These are phyloP conservation scores for Leccinum truebloodii DNA, from an alignment of 768 basidiomycete species.

Conservation along the genomic window DNA sequence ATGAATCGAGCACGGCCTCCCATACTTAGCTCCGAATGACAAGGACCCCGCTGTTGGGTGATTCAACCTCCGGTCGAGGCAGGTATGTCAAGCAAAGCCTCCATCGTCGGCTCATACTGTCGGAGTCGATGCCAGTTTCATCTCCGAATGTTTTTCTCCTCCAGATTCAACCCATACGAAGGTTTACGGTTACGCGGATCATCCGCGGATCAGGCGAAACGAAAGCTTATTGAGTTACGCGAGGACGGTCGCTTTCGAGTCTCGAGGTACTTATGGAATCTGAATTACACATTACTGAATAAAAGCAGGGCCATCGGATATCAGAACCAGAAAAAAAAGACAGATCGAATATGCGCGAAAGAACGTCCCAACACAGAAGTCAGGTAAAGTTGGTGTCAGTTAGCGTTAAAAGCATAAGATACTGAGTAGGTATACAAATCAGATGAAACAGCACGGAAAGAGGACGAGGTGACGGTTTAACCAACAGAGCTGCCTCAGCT, in stretches of 20 bases:
- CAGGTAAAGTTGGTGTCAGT: constrained; percentile 22
- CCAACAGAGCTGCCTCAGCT: neutral
- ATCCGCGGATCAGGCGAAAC: constrained; percentile 24
- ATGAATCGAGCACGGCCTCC: neutral
- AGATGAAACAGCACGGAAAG: constrained; percentile 22
- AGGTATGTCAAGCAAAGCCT: neutral
- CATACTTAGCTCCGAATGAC: neutral
- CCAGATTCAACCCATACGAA: constrained; percentile 6
- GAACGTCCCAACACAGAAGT: constrained; percentile 8
- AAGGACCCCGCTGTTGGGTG: neutral
- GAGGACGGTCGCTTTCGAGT: constrained; percentile 5
- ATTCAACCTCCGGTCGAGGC: neutral
- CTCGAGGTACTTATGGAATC: constrained; percentile 2
- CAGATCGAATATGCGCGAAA: constrained; percentile 6
- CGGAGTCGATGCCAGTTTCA: constrained; percentile 29
- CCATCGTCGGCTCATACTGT: neutral
- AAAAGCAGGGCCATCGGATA: constrained; percentile 5
- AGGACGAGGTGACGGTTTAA: constrained; percentile 11
- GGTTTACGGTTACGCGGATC: constrained; percentile 28
- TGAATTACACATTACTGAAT: constrained; percentile 15
- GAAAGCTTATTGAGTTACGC: constrained; percentile 16
- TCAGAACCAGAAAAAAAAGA: constrained; percentile 6
- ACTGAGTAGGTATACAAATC: constrained; percentile 29
- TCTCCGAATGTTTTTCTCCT: constrained; percentile 26
- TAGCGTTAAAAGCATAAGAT: constrained; percentile 36